These are phyloP conservation scores for Picochlorum sp. DNA, from an alignment of 139 green algal species.

Conservation along the genomic window DNA sequence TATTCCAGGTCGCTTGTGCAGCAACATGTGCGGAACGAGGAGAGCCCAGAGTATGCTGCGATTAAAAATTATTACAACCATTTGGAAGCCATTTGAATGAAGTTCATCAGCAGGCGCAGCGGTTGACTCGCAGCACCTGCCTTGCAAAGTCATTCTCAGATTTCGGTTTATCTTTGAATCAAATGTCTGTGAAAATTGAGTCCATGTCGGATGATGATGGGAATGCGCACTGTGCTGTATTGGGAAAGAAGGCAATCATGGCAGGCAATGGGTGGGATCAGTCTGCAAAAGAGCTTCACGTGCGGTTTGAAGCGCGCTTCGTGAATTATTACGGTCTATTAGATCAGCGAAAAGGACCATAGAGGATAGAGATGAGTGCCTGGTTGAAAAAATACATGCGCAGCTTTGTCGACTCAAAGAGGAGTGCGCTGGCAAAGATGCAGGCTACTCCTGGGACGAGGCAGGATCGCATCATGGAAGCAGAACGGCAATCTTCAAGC, in stretches of 20 bases:
- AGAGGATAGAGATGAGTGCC: conserved; percentile 45
- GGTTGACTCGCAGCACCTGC: conserved; percentile 68
- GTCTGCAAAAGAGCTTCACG: conserved; percentile 9
- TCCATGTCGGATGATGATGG: no score
- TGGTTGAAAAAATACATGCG: conserved; percentile 37
- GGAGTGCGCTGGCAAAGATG: conserved; percentile 62
- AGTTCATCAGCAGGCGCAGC: conserved; percentile 57
- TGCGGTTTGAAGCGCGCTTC: conserved; percentile 73
- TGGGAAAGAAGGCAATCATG: conserved; percentile 27
- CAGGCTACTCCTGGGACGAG: conserved; percentile 58
- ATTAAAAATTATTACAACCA: conserved; percentile 61
- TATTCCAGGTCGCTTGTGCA: no score
- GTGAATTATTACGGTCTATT: conserved; percentile 66
- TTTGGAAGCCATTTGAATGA: conserved; percentile 81
- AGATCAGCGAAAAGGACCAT: conserved; percentile 58
- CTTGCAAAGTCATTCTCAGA: conserved; percentile 57
- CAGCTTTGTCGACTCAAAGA: conserved; percentile 53
- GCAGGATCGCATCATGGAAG: conserved; percentile 51
- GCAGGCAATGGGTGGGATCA: neutral
- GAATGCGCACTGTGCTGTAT: conserved; percentile 30
- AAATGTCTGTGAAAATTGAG: conserved; percentile 19
- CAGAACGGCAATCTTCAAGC: conserved; percentile 67
- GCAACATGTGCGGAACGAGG: neutral
- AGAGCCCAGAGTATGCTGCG: neutral
- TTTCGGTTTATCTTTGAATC: conserved; percentile 51